Percentiles rank a stretch among this genome's conserved stretches.
phyloP scores from a whole-genome alignment of 768 basidiomycete genomes.

The Leccinellum rugosiceps region DNA sequence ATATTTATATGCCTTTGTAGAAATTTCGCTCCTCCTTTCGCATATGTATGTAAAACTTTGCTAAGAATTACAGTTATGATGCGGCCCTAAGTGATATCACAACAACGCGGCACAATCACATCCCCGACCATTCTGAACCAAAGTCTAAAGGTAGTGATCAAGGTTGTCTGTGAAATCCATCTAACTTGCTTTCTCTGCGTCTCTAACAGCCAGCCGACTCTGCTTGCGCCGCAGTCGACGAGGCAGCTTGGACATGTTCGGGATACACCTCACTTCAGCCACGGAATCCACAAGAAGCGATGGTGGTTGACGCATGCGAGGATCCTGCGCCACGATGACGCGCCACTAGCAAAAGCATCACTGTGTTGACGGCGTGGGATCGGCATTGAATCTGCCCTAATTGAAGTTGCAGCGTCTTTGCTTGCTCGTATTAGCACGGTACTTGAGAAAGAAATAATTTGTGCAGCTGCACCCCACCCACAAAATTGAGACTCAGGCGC shows the following conservation, averaged over 20 bases:
- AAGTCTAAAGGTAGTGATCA: neutral
- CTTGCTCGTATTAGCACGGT: slow-evolving; percentile 1
- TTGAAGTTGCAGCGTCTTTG: neutral
- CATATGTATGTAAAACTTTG: neutral
- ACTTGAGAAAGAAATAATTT: slow-evolving; percentile 11
- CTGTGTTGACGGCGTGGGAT: slow-evolving; percentile 10
- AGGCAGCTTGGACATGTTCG: too few relatives aligned
- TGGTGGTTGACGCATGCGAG: too few relatives aligned
- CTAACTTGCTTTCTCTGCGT: too few relatives aligned
- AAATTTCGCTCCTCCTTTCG: neutral
- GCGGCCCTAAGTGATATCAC: neutral
- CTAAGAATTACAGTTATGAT: neutral
- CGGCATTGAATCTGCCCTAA: neutral
- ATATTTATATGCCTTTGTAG: neutral
- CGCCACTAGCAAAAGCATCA: slow-evolving; percentile 11
- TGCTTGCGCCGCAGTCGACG: slow-evolving; percentile 29
- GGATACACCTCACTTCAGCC: slow-evolving; percentile 10
- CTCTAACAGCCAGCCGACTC: slow-evolving; percentile 7
- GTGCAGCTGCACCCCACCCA: neutral
- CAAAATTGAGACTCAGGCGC: slow-evolving; percentile 14
- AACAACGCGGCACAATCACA: neutral
- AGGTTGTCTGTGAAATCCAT: too few relatives aligned
- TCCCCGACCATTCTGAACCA: too few relatives aligned
- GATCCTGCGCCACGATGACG: neutral
- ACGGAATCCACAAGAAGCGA: neutral